Percentiles rank a stretch among this genome's conserved stretches.
phyloP scores from a whole-genome alignment of 2,329 filamentous ascomycete genomes.

The Fusarium penzigii region DNA sequence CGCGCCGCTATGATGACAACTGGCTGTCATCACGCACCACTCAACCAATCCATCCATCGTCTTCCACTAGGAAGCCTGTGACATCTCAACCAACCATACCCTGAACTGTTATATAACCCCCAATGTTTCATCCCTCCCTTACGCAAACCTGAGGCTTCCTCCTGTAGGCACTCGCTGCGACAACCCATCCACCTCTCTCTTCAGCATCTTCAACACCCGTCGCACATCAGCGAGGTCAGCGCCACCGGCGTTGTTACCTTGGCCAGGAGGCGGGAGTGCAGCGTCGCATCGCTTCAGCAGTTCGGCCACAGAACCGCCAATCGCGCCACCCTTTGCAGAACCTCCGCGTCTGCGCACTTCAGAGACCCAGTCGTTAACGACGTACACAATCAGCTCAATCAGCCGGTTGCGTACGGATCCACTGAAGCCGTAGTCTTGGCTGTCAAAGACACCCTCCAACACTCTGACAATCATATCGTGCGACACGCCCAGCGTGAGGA shows the following conservation, averaged over 20 bases:
- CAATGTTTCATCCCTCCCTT: constrained; percentile 18
- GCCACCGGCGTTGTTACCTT: constrained; percentile 47
- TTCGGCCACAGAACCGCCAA: constrained; percentile 49
- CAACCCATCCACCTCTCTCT: constrained; percentile 46
- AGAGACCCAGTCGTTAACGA: constrained; percentile 50
- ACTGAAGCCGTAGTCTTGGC: constrained; percentile 60
- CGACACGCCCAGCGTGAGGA: constrained; percentile 56
- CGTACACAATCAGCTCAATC: constrained; percentile 55
- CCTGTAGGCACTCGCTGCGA: constrained; percentile 43
- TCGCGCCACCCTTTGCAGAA: constrained; percentile 39
- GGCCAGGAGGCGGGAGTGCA: constrained; percentile 41
- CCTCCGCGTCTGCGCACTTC: constrained; percentile 51
- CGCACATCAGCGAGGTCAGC: constrained; percentile 46
- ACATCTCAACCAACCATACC: too few species aligned
- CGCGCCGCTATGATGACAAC: too few species aligned
- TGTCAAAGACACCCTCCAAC: constrained; percentile 58
- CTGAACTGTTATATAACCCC: not conserved
- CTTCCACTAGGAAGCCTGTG: too few species aligned
- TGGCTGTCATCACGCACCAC: too few species aligned
- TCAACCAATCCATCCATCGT: too few species aligned
- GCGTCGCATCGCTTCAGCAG: constrained; percentile 52
- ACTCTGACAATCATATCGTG: constrained; percentile 58
- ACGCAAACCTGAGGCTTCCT: constrained; percentile 48
- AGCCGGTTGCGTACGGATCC: constrained; percentile 50
- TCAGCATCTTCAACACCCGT: constrained; percentile 43